Conservation (phyloP, 108 stramenopile species). For the Cyclostephanos tholiformis region DNA sequence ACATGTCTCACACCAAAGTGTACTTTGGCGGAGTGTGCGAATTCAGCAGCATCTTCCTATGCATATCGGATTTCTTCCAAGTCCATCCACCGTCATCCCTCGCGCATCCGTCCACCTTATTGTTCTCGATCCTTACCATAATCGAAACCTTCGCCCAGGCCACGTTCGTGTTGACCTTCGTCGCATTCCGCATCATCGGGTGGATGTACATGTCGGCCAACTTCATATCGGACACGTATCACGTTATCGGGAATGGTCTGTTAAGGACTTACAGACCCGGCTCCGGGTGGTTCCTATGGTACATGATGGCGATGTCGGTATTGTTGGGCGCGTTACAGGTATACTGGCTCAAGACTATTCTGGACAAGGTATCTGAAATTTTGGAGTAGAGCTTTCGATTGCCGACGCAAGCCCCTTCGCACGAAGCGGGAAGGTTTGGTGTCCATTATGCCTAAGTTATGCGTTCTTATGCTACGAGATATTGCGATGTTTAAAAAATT, state of each 20-base stretch:
- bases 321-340: conserved; percentile 49
- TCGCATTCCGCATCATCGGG: conserved; percentile 47
- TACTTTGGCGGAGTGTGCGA: conserved; percentile 70
- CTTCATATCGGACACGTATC: conserved; percentile 38
- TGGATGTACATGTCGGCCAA: conserved; percentile 46
- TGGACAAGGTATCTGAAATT: conserved; percentile 15
- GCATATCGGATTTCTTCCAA: conserved; percentile 55
- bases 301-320: conserved; percentile 36
- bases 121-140: not conserved
- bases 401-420: not conserved
- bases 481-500: too few relatives aligned
- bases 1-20: conserved; percentile 36
- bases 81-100: conserved; percentile 57
- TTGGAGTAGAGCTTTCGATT: not conserved
- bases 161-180: conserved; percentile 53
- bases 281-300: conserved; percentile 45
- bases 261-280: conserved; percentile 38
- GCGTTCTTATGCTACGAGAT: too few relatives aligned
- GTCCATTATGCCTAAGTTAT: too few relatives aligned
- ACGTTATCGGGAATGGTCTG: conserved; percentile 30
- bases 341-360: conserved; percentile 48
- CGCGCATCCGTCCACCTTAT: conserved; percentile 14
- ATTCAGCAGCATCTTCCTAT: conserved; percentile 63
- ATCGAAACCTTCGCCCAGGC: conserved; percentile 31
- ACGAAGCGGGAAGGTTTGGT: not conserved